A percentile compares a stretch with the other conserved stretches of the same genome.
Evolutionary conservation across 352 stramenopile genomes (phyloP).

Genomic region (Globisporangium irregulare): DNA sequence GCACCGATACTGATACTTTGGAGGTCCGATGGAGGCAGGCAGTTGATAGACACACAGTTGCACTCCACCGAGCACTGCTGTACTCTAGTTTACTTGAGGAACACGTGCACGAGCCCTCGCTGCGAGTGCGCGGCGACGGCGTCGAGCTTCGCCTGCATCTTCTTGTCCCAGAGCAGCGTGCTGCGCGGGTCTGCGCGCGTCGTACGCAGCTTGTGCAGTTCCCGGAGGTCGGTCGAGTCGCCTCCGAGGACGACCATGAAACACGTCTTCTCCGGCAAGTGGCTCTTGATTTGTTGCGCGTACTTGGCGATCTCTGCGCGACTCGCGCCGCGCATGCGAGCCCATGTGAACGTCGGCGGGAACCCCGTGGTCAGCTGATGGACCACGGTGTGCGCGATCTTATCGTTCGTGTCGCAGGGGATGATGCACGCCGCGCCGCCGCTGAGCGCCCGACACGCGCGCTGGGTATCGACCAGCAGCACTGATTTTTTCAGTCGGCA

Average conservation of each 20-base stretch:
- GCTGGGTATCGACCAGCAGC: constrained; percentile 69
- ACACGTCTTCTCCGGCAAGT: constrained; percentile 50
- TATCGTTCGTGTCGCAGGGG: constrained; percentile 39
- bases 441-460: constrained; percentile 59
- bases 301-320: constrained; percentile 40
- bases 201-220: constrained; percentile 75
- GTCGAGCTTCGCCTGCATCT: constrained; percentile 59
- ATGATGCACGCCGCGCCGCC: constrained; percentile 62
- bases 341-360: constrained; percentile 79
- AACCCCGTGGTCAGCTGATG: constrained; percentile 83
- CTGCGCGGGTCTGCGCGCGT: constrained; percentile 69
- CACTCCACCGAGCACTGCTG: not conserved
- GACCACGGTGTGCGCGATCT: constrained; percentile 53
- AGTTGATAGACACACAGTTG: not conserved
- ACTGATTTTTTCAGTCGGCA: constrained; percentile 68
- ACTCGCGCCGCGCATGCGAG: constrained; percentile 42
- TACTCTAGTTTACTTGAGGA: constrained; percentile 30
- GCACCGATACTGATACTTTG: not conserved
- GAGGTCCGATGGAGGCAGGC: not conserved
- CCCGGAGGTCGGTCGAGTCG: constrained; percentile 52
- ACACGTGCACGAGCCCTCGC: constrained; percentile 63
- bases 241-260: constrained; percentile 56
- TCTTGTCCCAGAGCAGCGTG: constrained; percentile 78
- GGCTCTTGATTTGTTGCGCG: constrained; percentile 35
- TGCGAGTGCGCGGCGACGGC: constrained; percentile 43